These are phyloP conservation scores for Ilex aquifolium DNA, from an alignment of 257 asterid genomes.

Conservation along the genomic window DNA sequence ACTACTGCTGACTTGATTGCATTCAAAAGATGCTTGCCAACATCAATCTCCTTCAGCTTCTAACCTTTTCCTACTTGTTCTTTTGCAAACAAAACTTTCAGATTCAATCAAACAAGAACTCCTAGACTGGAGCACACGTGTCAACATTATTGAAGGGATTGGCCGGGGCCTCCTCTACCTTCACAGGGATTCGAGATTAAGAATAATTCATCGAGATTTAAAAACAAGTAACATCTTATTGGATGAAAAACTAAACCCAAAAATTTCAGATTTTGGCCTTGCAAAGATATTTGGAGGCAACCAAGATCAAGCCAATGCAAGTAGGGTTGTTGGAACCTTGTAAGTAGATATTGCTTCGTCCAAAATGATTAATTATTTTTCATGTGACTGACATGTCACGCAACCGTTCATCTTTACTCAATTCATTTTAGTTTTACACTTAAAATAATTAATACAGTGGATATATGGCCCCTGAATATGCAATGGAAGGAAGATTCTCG, in stretches of 20 bases:
- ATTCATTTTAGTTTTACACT: not conserved
- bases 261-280: slow-evolving; percentile 68
- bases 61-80: not conserved
- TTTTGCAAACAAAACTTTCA: not conserved
- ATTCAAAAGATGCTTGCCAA: not conserved
- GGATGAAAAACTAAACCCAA: slow-evolving; percentile 51
- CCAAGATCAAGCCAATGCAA: slow-evolving; percentile 44
- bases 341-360: slow-evolving; percentile 19
- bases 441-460: slow-evolving; percentile 31
- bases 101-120: slow-evolving; percentile 12
- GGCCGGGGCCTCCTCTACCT: slow-evolving; percentile 65
- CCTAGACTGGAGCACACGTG: slow-evolving; percentile 48
- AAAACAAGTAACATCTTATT: slow-evolving; percentile 56
- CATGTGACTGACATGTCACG: not conserved
- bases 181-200: slow-evolving; percentile 58
- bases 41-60: not conserved
- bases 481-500: slow-evolving; percentile 49
- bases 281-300: slow-evolving; percentile 54
- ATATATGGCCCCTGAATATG: slow-evolving; percentile 72
- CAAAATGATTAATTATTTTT: not conserved
- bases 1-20: no score
- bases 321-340: slow-evolving; percentile 69
- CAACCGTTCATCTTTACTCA: not conserved
- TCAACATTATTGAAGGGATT: slow-evolving; percentile 45
- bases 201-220: slow-evolving; percentile 59